Percentiles rank a stretch among this genome's conserved stretches.
Evolutionary conservation across 108 stramenopile genomes (phyloP).

Genomic region (Fragilariopsis cylindrus): DNA sequence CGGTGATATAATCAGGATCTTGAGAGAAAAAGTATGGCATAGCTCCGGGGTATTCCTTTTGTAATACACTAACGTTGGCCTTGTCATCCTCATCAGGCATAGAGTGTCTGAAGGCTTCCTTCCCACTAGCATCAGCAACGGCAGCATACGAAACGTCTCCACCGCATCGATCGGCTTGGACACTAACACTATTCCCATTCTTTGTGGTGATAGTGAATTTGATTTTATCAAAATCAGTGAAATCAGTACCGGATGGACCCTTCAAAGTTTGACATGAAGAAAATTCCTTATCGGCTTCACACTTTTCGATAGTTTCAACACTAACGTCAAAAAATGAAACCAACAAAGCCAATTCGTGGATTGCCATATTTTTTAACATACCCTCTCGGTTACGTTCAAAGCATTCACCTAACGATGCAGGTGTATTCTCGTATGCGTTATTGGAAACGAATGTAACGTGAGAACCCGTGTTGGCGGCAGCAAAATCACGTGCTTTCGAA

Average conservation of each 20-base stretch:
- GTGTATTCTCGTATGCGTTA: conserved; percentile 89
- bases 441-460: conserved; percentile 90
- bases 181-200: conserved; percentile 81
- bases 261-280: conserved; percentile 77
- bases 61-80: conserved; percentile 70
- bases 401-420: conserved; percentile 84
- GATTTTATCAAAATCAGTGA: conserved; percentile 92
- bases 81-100: conserved; percentile 94
- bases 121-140: conserved; percentile 66
- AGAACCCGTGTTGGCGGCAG: conserved; percentile 51
- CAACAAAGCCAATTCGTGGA: conserved; percentile 89
- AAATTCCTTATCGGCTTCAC: conserved; percentile 85
- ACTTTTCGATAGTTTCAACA: conserved; percentile 83
- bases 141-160: conserved; percentile 80
- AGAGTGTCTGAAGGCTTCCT: conserved; percentile 81
- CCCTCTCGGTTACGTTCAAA: conserved; percentile 93
- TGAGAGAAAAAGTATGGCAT: conserved; percentile 96
- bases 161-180: conserved; percentile 91
- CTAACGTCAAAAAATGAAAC: conserved; percentile 88
- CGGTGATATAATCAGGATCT: conserved; percentile 95
- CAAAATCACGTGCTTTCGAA: conserved; percentile 72
- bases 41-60: conserved; percentile 87
- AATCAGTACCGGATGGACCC: conserved; percentile 83
- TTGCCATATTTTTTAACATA: conserved; percentile 96
- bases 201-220: conserved; percentile 95